Evolutionary conservation across 345 rosid genomes (phyloP).

Genomic region (Mallotus nudiflorus): DNA sequence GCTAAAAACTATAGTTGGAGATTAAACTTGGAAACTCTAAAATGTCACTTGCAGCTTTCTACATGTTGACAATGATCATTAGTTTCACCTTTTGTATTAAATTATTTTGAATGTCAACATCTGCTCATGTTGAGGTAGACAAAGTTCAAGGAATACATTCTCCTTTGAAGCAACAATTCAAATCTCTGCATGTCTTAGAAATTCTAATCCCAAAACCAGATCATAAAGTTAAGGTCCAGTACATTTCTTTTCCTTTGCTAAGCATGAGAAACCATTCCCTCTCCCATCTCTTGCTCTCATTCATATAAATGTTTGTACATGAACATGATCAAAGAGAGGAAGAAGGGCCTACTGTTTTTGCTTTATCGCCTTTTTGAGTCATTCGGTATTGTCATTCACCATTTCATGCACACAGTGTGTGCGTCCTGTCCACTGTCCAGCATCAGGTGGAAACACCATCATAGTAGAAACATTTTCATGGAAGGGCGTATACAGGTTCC

Average conservation of each 20-base stretch:
- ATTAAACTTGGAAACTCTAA: too few species aligned
- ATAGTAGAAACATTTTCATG: too few species aligned
- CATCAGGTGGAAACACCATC: too few species aligned
- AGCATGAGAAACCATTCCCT: neutral
- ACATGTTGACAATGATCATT: neutral
- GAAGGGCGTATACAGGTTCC: too few species aligned
- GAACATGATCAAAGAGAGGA: too few species aligned
- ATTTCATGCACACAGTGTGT: neutral
- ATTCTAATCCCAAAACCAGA: neutral
- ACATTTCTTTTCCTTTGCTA: neutral
- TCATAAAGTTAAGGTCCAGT: neutral
- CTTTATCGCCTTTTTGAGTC: too few species aligned
- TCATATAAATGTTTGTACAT: neutral
- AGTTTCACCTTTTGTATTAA: neutral
- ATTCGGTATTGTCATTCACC: slow-evolving; percentile 1
- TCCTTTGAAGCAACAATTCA: neutral
- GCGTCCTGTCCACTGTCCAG: too few species aligned
- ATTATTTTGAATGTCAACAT: neutral
- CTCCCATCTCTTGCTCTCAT: neutral
- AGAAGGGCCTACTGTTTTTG: too few species aligned
- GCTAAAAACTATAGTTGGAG: neutral
- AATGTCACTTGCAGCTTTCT: neutral
- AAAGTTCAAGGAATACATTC: neutral
- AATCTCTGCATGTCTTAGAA: neutral
- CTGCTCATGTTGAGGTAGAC: neutral